A percentile compares a stretch with the other conserved stretches of the same genome.
Evolutionary conservation across 441 rosid genomes (phyloP).

Genomic region (Adansonia gregorii): DNA sequence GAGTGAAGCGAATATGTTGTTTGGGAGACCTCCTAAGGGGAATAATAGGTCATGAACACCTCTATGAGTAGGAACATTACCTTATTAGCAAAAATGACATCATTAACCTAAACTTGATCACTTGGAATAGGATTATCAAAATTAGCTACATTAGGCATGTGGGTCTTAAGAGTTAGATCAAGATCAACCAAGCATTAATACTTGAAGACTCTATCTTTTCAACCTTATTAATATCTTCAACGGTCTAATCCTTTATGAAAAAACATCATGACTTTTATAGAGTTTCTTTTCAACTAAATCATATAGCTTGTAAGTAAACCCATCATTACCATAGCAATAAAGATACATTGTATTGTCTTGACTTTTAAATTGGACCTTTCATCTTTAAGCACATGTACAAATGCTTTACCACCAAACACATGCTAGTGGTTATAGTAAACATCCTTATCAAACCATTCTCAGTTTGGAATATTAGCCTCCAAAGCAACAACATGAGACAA

Average conservation of each 20-base stretch:
- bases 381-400: conserved; percentile 22
- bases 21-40: background rate
- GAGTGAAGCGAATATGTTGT: background rate
- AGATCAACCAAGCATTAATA: background rate
- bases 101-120: background rate
- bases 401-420: conserved; percentile 17
- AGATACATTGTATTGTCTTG: no score
- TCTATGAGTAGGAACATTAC: no score
- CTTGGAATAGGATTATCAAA: background rate
- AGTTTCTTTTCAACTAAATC: no score
- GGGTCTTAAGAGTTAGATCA: background rate
- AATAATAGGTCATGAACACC: background rate
- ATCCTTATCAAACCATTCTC: conserved; percentile 16
- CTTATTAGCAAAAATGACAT: background rate
- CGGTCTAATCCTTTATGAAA: conserved; percentile 19
- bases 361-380: no score
- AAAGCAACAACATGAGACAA: conserved; percentile 17
- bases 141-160: background rate
- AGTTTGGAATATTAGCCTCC: background rate
- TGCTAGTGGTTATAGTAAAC: conserved; percentile 16
- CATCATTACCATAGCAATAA: no score
- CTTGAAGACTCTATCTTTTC: background rate
- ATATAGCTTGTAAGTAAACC: no score
- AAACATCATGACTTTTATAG: background rate
- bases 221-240: background rate